Conservation (phyloP, 176 grass and related monocot species). For the Eremochloa ophiuroides region DNA sequence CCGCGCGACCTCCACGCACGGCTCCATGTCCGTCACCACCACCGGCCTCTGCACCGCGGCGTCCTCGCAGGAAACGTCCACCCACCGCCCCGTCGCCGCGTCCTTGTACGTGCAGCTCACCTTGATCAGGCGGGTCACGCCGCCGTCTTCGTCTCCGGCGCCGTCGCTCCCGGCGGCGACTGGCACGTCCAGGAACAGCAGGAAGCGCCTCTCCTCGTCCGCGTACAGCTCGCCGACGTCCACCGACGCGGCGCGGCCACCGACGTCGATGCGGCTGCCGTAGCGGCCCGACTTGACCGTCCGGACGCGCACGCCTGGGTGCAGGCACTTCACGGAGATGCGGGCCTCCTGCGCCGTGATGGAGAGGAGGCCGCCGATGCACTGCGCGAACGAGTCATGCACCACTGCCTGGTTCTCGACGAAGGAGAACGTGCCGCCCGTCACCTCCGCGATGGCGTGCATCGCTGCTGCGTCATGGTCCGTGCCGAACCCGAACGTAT, state of each 20-base stretch:
- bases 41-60: background rate
- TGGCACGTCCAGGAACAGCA: background rate
- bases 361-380: conserved; percentile 52
- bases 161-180: background rate
- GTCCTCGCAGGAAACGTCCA: background rate
- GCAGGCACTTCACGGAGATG: background rate
- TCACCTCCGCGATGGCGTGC: conserved; percentile 16
- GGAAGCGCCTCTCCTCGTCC: conserved; percentile 5
- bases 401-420: background rate
- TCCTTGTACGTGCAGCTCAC: background rate
- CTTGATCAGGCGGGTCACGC: background rate
- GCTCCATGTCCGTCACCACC: conserved; percentile 4
- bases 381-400: conserved; percentile 59
- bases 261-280: background rate
- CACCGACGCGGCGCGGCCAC: background rate
- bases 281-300: background rate
- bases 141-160: background rate
- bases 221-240: conserved; percentile 3
- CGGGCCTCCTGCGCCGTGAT: conserved; percentile 1
- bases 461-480: conserved; percentile 52
- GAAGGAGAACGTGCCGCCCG: conserved; percentile 1
- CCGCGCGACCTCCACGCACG: conserved; percentile 40
- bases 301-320: background rate
- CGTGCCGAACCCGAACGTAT: conserved; percentile 48
- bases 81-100: background rate